Evolutionary conservation across 352 stramenopile species (phyloP), one percentile per base, ranked within the genome.

Genomic region (Pythium insidiosum): DNA sequence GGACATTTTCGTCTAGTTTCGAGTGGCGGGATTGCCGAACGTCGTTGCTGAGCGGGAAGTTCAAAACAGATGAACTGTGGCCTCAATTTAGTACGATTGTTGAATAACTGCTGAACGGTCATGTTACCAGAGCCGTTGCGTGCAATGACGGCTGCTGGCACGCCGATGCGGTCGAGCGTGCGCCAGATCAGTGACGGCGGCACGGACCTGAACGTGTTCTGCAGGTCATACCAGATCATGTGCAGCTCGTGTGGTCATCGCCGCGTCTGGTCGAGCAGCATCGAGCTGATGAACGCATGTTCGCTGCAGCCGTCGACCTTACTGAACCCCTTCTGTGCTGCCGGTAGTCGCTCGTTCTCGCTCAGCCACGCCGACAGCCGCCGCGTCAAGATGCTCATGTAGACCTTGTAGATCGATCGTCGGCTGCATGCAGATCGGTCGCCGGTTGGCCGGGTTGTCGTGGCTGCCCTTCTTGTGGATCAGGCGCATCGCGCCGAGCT

Each of bases 361-460:
- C 59, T 48, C 7, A 65, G 19, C 50, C 50, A 65, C 0, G 23
- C 16, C 6, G 37, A 47, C 1, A 71, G 26, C 1, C 56, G 44
- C 5, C 23, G 33, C 16, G 48, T 46, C 15, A 71, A 31, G 3
- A 62, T 11, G 16, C 49, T 36, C 1, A 58, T 22, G 43, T 62
- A 68, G 6, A 66, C 6, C 48, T 73, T 73, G 63, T 63, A 73
- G n/a, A n/a, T n/a, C n/a, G 10, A 67, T 38, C 4, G 47, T 42
- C 18, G 43, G 46, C 41, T 73, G 63, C 3, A 73, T 33, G 21
- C 51, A 66, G 42, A 68, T 68, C 10, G 57, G 51, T 11, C 61
- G 23, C 47, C 58, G 63, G 40, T 66, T 67, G 0, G 16, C 6
- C 19, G 46, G 31, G 28, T 58, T 21, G 11, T 22, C 6, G 0